Base-by-base conservation (phyloP, 2,329 filamentous ascomycete genomes). In the Talaromyces verruculosus region DNA sequence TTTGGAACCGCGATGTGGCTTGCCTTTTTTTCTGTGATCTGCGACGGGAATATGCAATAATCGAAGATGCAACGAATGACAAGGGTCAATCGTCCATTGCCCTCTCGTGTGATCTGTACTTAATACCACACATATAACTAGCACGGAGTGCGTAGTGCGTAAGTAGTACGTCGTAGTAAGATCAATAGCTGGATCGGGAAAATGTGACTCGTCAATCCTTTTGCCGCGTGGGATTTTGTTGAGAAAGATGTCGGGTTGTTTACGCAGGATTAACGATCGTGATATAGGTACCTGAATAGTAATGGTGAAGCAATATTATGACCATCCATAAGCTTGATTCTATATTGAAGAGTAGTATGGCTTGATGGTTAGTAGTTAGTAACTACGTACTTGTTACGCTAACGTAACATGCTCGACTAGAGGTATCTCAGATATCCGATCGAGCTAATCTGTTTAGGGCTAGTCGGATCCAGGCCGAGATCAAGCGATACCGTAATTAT, bases 1-100 rank as follows among this genome's bases (percentile, higher is more conserved):
- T 55, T 43, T 63, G 61, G 61, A 41, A 63, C 35, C 47, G 47
- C 61, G 59, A 49, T 61, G 43, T 61, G 59, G 43, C 41, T 37
- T 61, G 28, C 33, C 25, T 61, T 11, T 51, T 25, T 58, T 35
- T 35, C 39, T 37, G 43, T 57, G 53, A 57, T 57, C 53, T 25
- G 19, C 53, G 33, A 22, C 53, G 53, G 53, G 51, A 35, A 57
- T 57, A 57, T 57, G 53, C 59, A 47, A 49, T 39, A 19, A 37
- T 62, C 7, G 33, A 15, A 19, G 13, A 35, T 15, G 22, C 39
- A 13, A 45, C 35, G 33, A 28, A 60, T 25, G 37, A 13, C 39
- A 35, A 45, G 3, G 39, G 25, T 47, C 58, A 61, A 45, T 60
- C 37, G 22, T 6, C 35, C 11, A 41, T 28, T n/a, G 8, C 28